phyloP scores from a whole-genome alignment of 1,284 basidiomycete species.

The Ganoderma sp. region DNA sequence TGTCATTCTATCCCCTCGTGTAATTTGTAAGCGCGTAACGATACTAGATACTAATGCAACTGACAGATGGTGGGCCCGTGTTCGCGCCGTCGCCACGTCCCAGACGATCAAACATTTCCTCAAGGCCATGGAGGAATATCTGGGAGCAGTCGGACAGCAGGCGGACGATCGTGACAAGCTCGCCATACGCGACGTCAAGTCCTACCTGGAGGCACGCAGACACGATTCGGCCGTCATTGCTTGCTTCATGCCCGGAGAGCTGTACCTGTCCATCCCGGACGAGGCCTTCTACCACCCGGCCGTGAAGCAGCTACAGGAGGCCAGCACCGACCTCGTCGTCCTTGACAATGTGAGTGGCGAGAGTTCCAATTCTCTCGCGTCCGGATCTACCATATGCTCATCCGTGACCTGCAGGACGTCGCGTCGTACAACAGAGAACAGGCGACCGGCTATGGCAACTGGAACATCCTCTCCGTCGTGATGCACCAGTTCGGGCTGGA shows the following conservation, averaged over 20 bases:
- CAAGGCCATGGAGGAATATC: neutral
- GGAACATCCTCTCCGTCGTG: slow-evolving; percentile 45
- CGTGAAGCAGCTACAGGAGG: neutral
- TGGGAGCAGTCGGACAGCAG: neutral
- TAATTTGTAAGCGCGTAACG: neutral
- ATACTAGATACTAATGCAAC: neutral
- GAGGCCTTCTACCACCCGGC: neutral
- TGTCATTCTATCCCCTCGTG: neutral
- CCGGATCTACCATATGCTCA: too few relatives aligned
- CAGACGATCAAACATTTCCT: slow-evolving; percentile 1
- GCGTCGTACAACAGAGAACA: slow-evolving; percentile 48
- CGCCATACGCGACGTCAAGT: neutral
- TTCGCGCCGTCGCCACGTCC: neutral
- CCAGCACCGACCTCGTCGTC: neutral
- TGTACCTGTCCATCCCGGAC: slow-evolving; percentile 8
- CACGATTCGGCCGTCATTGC: neutral
- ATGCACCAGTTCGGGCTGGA: slow-evolving; percentile 38
- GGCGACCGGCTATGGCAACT: slow-evolving; percentile 40
- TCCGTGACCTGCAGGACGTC: slow-evolving; percentile 29
- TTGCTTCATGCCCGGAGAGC: neutral
- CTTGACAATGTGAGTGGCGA: slow-evolving; percentile 3
- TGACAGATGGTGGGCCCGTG: slow-evolving; percentile 1
- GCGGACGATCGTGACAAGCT: neutral
- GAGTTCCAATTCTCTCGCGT: too few relatives aligned
- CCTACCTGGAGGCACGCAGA: neutral